phyloP scores from a whole-genome alignment of 305 asterid species.

The Stenogyne calaminthoides region DNA sequence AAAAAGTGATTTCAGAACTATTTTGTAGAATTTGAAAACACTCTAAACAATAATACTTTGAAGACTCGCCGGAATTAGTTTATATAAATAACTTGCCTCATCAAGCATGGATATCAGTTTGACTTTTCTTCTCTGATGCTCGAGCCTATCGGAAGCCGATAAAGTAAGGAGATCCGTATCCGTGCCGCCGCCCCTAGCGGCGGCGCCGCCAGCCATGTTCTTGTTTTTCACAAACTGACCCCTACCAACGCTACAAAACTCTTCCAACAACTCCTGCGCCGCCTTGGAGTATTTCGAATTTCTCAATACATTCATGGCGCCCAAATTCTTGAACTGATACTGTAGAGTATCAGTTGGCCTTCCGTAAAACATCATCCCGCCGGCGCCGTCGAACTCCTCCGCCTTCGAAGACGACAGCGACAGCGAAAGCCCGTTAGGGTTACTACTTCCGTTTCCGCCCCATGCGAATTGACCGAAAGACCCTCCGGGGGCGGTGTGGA shows the following conservation, averaged over 20 bases:
- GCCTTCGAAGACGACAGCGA: slow-evolving; percentile 78
- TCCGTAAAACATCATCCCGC: slow-evolving; percentile 63
- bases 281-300: slow-evolving; percentile 64
- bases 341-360: slow-evolving; percentile 37
- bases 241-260: slow-evolving; percentile 88
- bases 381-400: slow-evolving; percentile 62
- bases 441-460: slow-evolving; percentile 42
- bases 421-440: slow-evolving; percentile 70
- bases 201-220: slow-evolving; percentile 33
- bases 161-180: slow-evolving; percentile 57
- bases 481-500: slow-evolving; percentile 39
- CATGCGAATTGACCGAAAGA: slow-evolving; percentile 65
- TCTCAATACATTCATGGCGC: slow-evolving; percentile 51
- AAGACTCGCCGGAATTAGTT: too few species aligned
- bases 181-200: slow-evolving; percentile 39
- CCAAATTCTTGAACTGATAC: slow-evolving; percentile 48
- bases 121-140: slow-evolving; percentile 94
- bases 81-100: slow-evolving; percentile 60
- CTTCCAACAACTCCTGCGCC: slow-evolving; percentile 80
- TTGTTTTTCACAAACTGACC: slow-evolving; percentile 64
- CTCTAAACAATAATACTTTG: too few species aligned
- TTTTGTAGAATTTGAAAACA: too few species aligned
- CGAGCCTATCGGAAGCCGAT: slow-evolving; percentile 78
- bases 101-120: slow-evolving; percentile 75
- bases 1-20: too few species aligned